Base-by-base conservation (phyloP, 306 rosid genomes). In the Amphicarpaea edgeworthii region DNA sequence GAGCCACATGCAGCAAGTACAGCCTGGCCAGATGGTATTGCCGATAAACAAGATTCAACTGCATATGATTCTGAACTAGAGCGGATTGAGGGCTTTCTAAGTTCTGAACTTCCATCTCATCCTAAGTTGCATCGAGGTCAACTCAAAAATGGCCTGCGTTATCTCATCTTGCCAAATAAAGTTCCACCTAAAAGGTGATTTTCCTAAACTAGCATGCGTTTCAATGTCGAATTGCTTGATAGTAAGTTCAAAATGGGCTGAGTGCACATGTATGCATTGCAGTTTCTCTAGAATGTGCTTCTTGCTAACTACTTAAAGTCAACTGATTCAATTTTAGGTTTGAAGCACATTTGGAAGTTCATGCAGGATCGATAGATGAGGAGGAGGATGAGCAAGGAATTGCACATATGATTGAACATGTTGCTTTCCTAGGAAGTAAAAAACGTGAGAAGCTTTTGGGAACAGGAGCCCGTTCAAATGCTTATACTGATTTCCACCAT, bases 371-470 rank as follows among this genome's bases (percentile, higher is more conserved):
- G 42, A 95, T 95, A 40, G 97, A 95, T 23, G 99, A 95, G 82
- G 97, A 92, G 79, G 99, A 90, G 20, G 96, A 90, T 64, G 99
- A 95, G 78, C 99, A 95, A 89, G 99, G 99, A 58, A 92, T 95
- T 79, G 97, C 99, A 15, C 99, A 95, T 88, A 95, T 95, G 99
- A 95, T 95, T 80, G 99, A 95, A 76, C 99, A 95, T 79, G 99
- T 95, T 79, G 97, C 99, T 76, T 95, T 95, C 87, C 91, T 95
- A 46, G 99, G 99, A 85, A 95, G 99, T 86, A 95, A 95, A 91
- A 95, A 95, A 81, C 97, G 99, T 19, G 99, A 95, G 90, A 95
- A 90, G 81, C 97, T 95, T 88, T 84, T 95, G 17, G 97, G 97
- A 72, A 95, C 99, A 43, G 99, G 99, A 76, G 97, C 99, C 21